Base-by-base conservation (phyloP, 768 basidiomycete genomes). In the Tricholoma bakamatsutake region DNA sequence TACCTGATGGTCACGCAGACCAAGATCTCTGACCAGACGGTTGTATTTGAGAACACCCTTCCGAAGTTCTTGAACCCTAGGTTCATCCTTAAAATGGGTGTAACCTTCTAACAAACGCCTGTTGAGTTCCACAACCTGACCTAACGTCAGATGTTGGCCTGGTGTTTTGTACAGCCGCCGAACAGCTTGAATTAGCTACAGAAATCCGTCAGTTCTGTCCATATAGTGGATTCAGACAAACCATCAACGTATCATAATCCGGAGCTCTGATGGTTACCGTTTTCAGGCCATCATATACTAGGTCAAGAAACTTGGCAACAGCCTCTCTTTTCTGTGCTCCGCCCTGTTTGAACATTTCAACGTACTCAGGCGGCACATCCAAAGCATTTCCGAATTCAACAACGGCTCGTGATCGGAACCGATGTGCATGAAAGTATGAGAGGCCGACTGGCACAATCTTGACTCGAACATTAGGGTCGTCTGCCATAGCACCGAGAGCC, bases 181-280 rank as follows among this genome's bases (percentile, higher is more conserved):
- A 13, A 89, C 92, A 21, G 95, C 96, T 81, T 98, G 96, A 54
- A 98, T 93, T 55, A 98, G 81, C 94, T 97, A 52, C 43, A 30
- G 9, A 50, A 55, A 52, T 51, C 5, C 49, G 54, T 37, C 43
- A 33, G 55, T 56, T 37, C 18, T 46, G 27, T 47, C 48, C 35
- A 33, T 58, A 6, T 21, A 11, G 43, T 27, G 46, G 53, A 37
- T 15, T 54, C 48, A 17, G 35, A 67, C 82, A 54, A 61, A 91
- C 97, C 93, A 98, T 97, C 50, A 99, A 78, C 1, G 96, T 98
- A 62, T 99, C 97, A 68, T 92, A 98, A 68, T 99, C 97, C 2
- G 96, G 94, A 15, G 94, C 93, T 55, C 95, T 79, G 53, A 98
- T 82, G 0, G 97, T 99, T 39, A 99, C 97, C 0, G 94, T 95